Conservation (phyloP, 2,329 filamentous ascomycete genomes). For the Phialophora verrucosa region DNA sequence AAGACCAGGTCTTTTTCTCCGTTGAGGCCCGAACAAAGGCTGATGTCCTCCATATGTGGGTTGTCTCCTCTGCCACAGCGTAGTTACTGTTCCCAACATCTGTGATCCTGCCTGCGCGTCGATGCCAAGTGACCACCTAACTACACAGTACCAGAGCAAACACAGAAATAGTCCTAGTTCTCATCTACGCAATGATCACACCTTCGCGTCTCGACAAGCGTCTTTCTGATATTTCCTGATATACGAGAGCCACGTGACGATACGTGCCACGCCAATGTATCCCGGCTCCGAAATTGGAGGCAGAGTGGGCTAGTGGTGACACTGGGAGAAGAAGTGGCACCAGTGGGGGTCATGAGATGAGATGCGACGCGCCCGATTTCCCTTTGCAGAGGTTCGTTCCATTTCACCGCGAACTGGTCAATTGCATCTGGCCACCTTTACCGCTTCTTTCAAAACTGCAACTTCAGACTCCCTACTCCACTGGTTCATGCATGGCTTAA, state of each 20-base stretch:
- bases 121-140: not conserved
- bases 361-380: constrained; percentile 4
- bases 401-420: constrained; percentile 16
- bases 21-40: not conserved
- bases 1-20: not conserved
- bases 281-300: not conserved
- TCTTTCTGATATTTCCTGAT: not conserved
- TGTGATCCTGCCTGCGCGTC: not conserved
- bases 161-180: not conserved
- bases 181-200: not conserved
- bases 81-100: not conserved
- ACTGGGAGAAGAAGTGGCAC: too few relatives aligned
- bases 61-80: not conserved
- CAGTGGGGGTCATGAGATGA: constrained; percentile 1
- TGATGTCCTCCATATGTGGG: not conserved
- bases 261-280: not conserved
- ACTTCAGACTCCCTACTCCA: constrained; percentile 7
- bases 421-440: constrained; percentile 32
- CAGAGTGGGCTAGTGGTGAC: too few relatives aligned
- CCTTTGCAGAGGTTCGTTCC: constrained; percentile 10
- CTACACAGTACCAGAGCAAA: not conserved
- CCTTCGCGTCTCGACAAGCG: not conserved
- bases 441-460: constrained; percentile 21
- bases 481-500: constrained; percentile 22
- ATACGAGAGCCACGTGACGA: not conserved